Evolutionary conservation across 495 filamentous ascomycete species (phyloP), one percentile per base, ranked within the genome.

Genomic region (Polyplosphaeria fusca): DNA sequence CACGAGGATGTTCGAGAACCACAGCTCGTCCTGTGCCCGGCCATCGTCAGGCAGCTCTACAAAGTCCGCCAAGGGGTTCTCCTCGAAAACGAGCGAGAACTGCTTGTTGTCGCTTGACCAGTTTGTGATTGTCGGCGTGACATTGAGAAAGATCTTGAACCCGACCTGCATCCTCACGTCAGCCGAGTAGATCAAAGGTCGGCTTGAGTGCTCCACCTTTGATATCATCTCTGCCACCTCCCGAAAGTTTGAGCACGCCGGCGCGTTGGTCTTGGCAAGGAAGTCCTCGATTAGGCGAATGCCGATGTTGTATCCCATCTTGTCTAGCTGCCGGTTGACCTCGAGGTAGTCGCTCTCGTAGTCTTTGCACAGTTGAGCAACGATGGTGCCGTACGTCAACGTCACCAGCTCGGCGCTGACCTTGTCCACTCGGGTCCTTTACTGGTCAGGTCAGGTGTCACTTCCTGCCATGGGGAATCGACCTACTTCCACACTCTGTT

Each of bases 241-340:
- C 53, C 85, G 79, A 64, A 98, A 96, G 71, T 93, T 96, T 56
- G 85, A 80, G 73, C 93, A 98, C 52, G 90, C 81, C 66, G 89
- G 88, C 14, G 86, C 86, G 57, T 86, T 89, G 12, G 89, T 89
- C 72, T 96, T 96, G 59, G 93, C 93, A 35, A 98, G 83, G 70
- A 95, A 98, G 70, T 98, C 93, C 64, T 98, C 93, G 69, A 98
- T 96, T 62, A 98, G 76, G 23, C 93, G 87, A 71, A 97, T 80
- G 5, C 93, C 93, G 55, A 98, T 97, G 63, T 96, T 96, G 77
- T 97, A 95, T 32, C 93, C 93, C 93, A 98, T 98, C 74, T 90
- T 94, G 68, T 98, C 93, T 41, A 98, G 77, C 69, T 98, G 93
- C 73, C 89, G 89, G 75, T 98, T 98, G 69, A 90, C 92, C 69